Evolutionary conservation across 169 alveolate species (phyloP), one percentile per base, ranked within the genome.

Genomic region (Plasmodium fragile): DNA sequence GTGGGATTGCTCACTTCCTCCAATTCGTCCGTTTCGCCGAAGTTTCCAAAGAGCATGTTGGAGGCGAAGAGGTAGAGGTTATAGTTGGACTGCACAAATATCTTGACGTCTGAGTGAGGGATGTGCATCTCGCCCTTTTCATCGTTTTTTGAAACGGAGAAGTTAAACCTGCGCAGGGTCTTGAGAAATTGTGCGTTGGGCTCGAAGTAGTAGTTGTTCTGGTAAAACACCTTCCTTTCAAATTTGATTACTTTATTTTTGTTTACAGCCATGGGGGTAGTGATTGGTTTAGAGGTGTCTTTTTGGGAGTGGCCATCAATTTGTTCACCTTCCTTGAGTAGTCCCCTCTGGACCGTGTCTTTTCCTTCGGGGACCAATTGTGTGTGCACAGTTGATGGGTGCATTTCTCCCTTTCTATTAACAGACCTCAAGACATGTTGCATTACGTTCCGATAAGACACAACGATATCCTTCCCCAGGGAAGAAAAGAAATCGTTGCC

Each of bases 11-110:
- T n/a, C n/a, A n/a, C n/a, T n/a, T n/a, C 22, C 72, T 30, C 71
- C 28, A 22, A 28, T 6, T 22, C 6, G 75, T 41, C 75, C 75
- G 1, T 52, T 41, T 13, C 45, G n/a, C 36, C n/a, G 5, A 65
- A 3, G 22, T 45, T 39, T 16, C 89, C 94, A 78, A 89, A 89
- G 70, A 28, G 8, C 94, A 89, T 89, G 39, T n/a, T 89, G 8
- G 94, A 78, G 16, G 81, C 78, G 72, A 89, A 89, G 22, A 89
- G 43, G 36, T 89, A 89, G 30, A 89, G 78, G 34, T 89, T 89
- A 43, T 89, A 89, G 49, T 89, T 65, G 2, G 90, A 55, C 77
- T 89, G 87, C 18, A 89, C 81, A 13, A 77, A 78, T 25, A 89
- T 32, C 81, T 89, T 89, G 32, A 89, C 81, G 49, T 32, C 72